phyloP scores from a whole-genome alignment of 352 stramenopile genomes.

The Phytophthora cryptogea region DNA sequence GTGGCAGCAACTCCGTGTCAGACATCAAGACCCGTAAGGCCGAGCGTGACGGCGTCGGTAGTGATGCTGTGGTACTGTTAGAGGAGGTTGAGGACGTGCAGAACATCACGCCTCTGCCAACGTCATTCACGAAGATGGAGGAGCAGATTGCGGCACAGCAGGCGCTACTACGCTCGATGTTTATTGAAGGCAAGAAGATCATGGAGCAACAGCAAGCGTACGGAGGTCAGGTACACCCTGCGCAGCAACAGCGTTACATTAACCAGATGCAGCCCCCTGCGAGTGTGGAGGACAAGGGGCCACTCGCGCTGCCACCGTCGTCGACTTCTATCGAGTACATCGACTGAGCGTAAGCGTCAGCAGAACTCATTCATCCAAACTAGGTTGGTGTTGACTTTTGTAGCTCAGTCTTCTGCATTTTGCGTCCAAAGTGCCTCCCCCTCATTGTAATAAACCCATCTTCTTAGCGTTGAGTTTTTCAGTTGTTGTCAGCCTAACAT shows the following conservation, averaged over 20 bases:
- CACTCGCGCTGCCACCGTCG: conserved; percentile 31
- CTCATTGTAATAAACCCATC: conserved; percentile 36
- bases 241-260: conserved; percentile 45
- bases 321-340: conserved; percentile 52
- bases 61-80: conserved; percentile 36
- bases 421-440: conserved; percentile 17
- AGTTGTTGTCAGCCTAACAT: too few relatives aligned
- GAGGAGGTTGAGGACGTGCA: conserved; percentile 52
- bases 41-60: conserved; percentile 11
- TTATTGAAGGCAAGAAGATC: conserved; percentile 78
- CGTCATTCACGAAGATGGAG: conserved; percentile 76
- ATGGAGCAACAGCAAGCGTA: conserved; percentile 57
- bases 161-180: conserved; percentile 70
- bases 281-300: conserved; percentile 30
- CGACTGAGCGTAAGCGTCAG: conserved; percentile 30
- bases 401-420: conserved; percentile 26
- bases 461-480: conserved; percentile 14
- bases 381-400: conserved; percentile 17
- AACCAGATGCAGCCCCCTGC: conserved; percentile 32
- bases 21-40: conserved; percentile 34
- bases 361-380: conserved; percentile 15
- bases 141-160: conserved; percentile 80
- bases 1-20: conserved; percentile 27
- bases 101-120: conserved; percentile 58
- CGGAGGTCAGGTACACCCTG: conserved; percentile 34